phyloP scores from a whole-genome alignment of 2,329 filamentous ascomycete species.

The Acrodontium crateriforme region DNA sequence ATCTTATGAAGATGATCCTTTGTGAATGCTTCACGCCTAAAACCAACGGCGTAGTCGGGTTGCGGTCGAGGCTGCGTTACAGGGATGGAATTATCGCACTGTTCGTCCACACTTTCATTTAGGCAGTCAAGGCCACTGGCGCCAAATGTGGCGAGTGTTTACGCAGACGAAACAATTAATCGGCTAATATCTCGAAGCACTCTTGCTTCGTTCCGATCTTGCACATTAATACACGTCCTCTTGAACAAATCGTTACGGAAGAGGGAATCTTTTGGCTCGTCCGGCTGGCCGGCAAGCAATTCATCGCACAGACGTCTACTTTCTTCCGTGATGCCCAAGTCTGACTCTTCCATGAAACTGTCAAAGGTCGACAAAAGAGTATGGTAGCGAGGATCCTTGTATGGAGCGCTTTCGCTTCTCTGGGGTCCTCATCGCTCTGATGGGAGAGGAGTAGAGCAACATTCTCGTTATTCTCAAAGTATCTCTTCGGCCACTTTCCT shows the following conservation, averaged over 20 bases:
- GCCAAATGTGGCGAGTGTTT: background rate
- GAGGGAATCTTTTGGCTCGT: constrained; percentile 8
- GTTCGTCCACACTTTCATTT: constrained; percentile 2
- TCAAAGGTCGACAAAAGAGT: background rate
- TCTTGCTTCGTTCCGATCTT: background rate
- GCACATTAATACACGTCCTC: constrained; percentile 6
- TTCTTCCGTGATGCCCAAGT: background rate
- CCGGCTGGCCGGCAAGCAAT: background rate
- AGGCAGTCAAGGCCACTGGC: background rate
- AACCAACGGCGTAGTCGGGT: constrained; percentile 6
- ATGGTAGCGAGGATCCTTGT: background rate
- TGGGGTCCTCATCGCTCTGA: constrained; percentile 17
- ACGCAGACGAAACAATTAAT: background rate
- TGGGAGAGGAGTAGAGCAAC: too few species aligned
- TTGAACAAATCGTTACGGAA: constrained; percentile 23
- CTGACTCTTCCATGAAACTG: background rate
- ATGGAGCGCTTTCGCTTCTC: background rate
- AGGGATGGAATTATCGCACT: constrained; percentile 5
- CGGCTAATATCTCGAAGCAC: background rate
- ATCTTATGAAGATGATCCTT: constrained; percentile 6
- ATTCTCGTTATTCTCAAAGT: too few species aligned
- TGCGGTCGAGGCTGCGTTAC: constrained; percentile 5
- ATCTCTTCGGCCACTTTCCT: too few species aligned
- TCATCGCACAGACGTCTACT: background rate
- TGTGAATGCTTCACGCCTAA: constrained; percentile 4